Conservation (phyloP, 495 filamentous ascomycete genomes). For the Aspergillus baeticus region DNA sequence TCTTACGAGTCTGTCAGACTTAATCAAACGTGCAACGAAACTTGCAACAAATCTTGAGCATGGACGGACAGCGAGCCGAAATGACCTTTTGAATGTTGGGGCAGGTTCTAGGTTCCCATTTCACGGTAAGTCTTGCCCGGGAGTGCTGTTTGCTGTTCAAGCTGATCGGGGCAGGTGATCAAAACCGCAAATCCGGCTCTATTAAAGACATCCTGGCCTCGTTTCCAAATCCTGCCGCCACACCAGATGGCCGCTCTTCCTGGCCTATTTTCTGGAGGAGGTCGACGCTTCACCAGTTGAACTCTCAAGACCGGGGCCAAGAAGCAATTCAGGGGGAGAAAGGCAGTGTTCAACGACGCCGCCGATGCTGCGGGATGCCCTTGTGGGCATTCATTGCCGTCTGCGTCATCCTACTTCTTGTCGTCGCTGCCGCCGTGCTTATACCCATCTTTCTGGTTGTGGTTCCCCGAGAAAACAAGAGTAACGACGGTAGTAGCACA, state of each 20-base stretch:
- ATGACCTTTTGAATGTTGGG: conserved; percentile 41
- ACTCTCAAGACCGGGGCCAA: conserved; percentile 26
- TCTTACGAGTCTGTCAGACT: conserved; percentile 84
- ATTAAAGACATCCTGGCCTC: conserved; percentile 89
- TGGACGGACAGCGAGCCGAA: conserved; percentile 76
- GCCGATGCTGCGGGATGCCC: conserved; percentile 77
- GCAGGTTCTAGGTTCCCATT: conserved; percentile 27
- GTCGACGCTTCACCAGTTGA: conserved; percentile 36
- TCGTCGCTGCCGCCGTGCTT: conserved; percentile 86
- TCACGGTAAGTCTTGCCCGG: conserved; percentile 20
- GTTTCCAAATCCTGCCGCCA: conserved; percentile 78
- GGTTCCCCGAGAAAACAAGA: conserved; percentile 53
- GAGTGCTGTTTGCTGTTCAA: not conserved
- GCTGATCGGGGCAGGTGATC: conserved; percentile 18
- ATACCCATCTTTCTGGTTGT: conserved; percentile 83
- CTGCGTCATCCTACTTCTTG: conserved; percentile 63
- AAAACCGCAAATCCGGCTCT: conserved; percentile 54
- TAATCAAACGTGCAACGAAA: conserved; percentile 84
- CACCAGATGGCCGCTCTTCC: conserved; percentile 47
- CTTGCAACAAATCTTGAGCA: conserved; percentile 86
- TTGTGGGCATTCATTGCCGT: conserved; percentile 75
- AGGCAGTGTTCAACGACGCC: conserved; percentile 24
- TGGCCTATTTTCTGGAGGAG: conserved; percentile 43
- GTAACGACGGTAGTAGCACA: not conserved
- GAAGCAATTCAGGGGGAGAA: conserved; percentile 24